Conservation (phyloP, 768 basidiomycete species). For the Hygrophorus pudorinus region DNA sequence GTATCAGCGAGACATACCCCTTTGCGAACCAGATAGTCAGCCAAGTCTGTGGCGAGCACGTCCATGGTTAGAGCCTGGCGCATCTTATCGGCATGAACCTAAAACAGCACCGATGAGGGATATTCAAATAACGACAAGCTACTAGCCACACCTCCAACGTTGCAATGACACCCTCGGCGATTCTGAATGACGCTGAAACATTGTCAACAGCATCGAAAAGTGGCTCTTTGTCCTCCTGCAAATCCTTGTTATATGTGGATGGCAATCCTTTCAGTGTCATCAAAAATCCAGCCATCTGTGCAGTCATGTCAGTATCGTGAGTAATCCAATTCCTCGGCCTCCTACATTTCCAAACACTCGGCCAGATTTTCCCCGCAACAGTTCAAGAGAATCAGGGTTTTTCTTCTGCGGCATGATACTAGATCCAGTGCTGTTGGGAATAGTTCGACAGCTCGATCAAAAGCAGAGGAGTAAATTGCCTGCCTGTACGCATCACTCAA, state of each 20-base stretch:
- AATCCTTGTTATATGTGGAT: constrained; percentile 98
- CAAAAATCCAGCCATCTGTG: constrained; percentile 90
- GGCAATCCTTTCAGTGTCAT: constrained; percentile 97
- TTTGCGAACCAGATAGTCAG: constrained; percentile 97
- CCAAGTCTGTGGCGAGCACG: constrained; percentile 96
- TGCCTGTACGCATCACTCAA: constrained; percentile 96
- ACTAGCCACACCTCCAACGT: constrained; percentile 74
- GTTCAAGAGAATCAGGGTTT: constrained; percentile 93
- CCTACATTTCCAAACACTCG: constrained; percentile 86
- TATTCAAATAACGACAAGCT: not conserved
- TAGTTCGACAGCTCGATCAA: not conserved
- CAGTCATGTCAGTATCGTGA: constrained; percentile 5
- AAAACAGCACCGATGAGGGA: not conserved
- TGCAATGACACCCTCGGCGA: constrained; percentile 89
- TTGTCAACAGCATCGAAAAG: constrained; percentile 92
- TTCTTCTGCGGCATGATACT: constrained; percentile 99
- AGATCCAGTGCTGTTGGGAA: constrained; percentile 72
- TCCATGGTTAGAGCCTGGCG: constrained; percentile 87
- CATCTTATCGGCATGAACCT: constrained; percentile 93
- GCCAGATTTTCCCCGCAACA: constrained; percentile 91
- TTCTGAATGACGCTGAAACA: constrained; percentile 77
- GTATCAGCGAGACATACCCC: constrained; percentile 53
- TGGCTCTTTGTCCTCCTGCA: constrained; percentile 98
- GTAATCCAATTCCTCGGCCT: constrained; percentile 2
- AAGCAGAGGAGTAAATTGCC: constrained; percentile 12